Evolutionary conservation across 495 filamentous ascomycete species (phyloP), one percentile per base, ranked within the genome.

Genomic region (Hypomontagnella monticulosa): DNA sequence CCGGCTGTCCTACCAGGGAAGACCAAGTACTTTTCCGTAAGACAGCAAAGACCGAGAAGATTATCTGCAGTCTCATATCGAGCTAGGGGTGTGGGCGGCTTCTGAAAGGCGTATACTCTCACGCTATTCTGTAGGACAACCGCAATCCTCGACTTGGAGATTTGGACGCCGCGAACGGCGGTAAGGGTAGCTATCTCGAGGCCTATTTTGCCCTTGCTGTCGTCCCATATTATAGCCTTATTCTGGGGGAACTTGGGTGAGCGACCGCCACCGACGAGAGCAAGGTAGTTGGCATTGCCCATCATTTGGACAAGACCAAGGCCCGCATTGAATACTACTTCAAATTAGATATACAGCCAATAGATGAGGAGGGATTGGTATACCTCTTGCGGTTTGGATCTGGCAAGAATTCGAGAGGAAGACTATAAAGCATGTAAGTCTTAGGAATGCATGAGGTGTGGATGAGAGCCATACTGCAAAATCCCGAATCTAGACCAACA

Each of bases 181-280:
- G 87, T 79, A 7, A 81, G 68, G 10, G 76, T 75, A 33, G 78
- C 77, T 63, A 83, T 80, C 54, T 81, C 78, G 42, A 93, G 84
- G 20, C 85, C 89, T 4, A 86, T 83, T 69, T 91, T 91, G 63
- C 90, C 86, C 65, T 91, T 92, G 19, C 81, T 83, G 67, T 96
- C 92, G 73, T 98, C 93, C 95, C 94, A 99, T 59, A 97, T 90
- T 23, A 96, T 85, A 60, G 93, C 93, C 79, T 96, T 97, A 79
- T 96, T 96, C 63, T 88, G 86, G 0, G 92, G 88, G 68, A 92
- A 95, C 66, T 94, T 94, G 41, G 93, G 93, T 59, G 89, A 86
- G 66, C 84, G 89, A 37, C 95, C 94, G 55, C 95, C 95, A 54
- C 94, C 93, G 23, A 97, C 92, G 23, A 97, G 86, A 16, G 91